These are phyloP conservation scores for Kluyveromyces lactis DNA, from an alignment of 805 yeast genomes.

Conservation along the genomic window DNA sequence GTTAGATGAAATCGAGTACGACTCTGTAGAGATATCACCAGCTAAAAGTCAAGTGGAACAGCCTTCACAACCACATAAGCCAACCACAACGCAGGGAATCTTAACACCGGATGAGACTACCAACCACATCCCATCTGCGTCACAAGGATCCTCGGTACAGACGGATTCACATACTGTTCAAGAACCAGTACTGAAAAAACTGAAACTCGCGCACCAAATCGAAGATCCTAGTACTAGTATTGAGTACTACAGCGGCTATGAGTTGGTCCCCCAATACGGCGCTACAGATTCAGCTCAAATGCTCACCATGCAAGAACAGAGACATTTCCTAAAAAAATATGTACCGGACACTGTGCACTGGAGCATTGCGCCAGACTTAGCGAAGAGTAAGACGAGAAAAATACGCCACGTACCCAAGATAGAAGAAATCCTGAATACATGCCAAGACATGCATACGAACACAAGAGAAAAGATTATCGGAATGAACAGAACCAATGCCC, in stretches of 20 bases:
- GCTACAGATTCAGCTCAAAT: no score
- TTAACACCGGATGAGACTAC: not conserved
- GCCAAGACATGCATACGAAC: conserved; percentile 10
- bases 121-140: not conserved
- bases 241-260: no score
- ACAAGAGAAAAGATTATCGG: conserved; percentile 15
- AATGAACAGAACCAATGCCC: conserved; percentile 22
- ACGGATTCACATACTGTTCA: not conserved
- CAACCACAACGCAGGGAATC: not conserved
- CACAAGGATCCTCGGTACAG: not conserved
- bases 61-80: not conserved
- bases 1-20: conserved; percentile 8
- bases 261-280: no score
- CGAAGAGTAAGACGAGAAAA: conserved; percentile 5
- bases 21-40: conserved; percentile 9
- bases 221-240: no score
- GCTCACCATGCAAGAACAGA: not conserved
- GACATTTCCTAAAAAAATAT: conserved; percentile 17
- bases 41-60: conserved; percentile 2
- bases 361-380: conserved; percentile 14
- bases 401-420: conserved; percentile 17
- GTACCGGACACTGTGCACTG: conserved; percentile 4
- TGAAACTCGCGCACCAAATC: not conserved
- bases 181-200: not conserved
- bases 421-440: conserved; percentile 9